Evolutionary conservation across 2,329 filamentous ascomycete species (phyloP).

Genomic region (Ceratocystis albifundus): DNA sequence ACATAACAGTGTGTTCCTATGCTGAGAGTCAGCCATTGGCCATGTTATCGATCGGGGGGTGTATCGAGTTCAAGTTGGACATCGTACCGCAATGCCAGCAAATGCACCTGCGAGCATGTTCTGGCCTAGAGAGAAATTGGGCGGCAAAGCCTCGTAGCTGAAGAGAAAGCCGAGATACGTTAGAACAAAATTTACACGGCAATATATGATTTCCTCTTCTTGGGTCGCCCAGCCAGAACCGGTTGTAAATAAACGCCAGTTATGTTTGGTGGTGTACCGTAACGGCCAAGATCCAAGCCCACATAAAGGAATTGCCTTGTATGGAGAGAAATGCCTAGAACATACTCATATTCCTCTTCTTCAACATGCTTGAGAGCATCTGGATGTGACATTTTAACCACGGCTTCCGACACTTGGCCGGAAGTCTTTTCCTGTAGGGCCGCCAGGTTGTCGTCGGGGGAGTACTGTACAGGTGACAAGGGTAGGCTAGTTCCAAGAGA

Average conservation of each 20-base stretch:
- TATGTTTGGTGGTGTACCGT: not conserved
- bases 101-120: conserved; percentile 97
- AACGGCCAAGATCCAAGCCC: not conserved
- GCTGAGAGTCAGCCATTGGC: conserved; percentile 6
- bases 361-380: conserved; percentile 41
- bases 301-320: not conserved
- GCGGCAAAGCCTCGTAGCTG: conserved; percentile 83
- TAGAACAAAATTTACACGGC: not conserved
- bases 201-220: not conserved
- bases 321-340: conserved; percentile 24
- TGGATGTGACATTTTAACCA: conserved; percentile 59
- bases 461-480: not conserved
- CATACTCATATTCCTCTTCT: conserved; percentile 56
- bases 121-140: conserved; percentile 84
- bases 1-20: conserved; percentile 98
- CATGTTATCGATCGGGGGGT: conserved; percentile 16
- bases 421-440: conserved; percentile 49
- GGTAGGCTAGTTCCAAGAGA: not conserved
- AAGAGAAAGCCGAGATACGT: not conserved
- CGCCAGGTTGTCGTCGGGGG: conserved; percentile 41
- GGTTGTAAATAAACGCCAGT: not conserved
- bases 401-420: conserved; percentile 54
- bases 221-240: not conserved
- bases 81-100: conserved; percentile 79
- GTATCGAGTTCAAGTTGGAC: not conserved